Base-by-base conservation (phyloP, 1,284 basidiomycete species). In the Porodaedalea pini region DNA sequence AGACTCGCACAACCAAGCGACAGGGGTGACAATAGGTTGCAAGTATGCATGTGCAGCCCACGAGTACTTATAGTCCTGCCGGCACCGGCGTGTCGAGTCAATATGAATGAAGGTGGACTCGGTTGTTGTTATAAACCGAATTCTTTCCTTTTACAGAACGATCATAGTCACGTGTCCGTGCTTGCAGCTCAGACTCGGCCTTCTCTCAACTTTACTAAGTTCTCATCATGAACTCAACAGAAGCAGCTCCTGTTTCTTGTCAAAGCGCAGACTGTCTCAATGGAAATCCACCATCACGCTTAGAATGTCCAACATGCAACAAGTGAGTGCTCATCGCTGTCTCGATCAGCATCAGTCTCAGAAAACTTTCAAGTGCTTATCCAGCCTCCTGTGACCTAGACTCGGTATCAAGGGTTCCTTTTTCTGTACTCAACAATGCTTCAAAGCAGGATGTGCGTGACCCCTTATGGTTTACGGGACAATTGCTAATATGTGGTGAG, bases 351-450 rank as follows among this genome's bases (percentile, higher is more conserved):
- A 31, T 23, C 56, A 53, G 55, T 53, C 48, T 37, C 21, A 19
- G 51, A 55, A 32, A 54, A 44, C 62, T 23, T 25, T 60, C 36
- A 13, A 34, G 32, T 63, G 49, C 63, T 53, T 63, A 58, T 59
- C 11, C 27, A 32, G 32, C 34, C 17, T 62, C 54, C 19, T n/a
- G 32, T 32, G 51, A 52, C 55, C 37, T 61, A 92, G 89, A 70
- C 77, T 92, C 39, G 88, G 88, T 51, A 88, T 92, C 65, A 78
- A 79, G 58, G 89, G 89, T 13, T 92, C 89, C 29, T 89, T 88
- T 69, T 93, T 91, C 71, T 93, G 90, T 62, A 82, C 82, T 13
- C 90, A 93, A 68, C 86, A 88, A 58, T 93, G 90, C 73, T 92
- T 93, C 79, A 93, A 92, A 69, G 77, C 82, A 48, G 84, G 80